These are phyloP conservation scores for Clavispora vitiphila DNA, from an alignment of 805 yeast species.

Conservation along the genomic window DNA sequence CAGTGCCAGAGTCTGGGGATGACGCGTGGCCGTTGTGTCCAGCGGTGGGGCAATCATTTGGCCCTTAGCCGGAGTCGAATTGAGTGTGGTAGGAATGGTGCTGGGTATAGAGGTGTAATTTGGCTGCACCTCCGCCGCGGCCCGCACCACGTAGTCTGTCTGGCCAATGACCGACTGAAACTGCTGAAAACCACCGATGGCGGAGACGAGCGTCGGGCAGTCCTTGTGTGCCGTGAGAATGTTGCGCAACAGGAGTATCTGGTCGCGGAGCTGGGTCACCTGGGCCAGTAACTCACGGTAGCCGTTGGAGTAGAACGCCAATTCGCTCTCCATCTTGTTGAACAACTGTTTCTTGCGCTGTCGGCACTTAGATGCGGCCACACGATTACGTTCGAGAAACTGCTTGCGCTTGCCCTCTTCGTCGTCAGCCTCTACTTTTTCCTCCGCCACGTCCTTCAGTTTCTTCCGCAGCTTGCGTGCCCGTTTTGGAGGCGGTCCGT, in stretches of 20 bases:
- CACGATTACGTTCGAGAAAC: slow-evolving; percentile 83
- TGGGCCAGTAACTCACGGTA: slow-evolving; percentile 62
- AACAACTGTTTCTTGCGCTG: slow-evolving; percentile 89
- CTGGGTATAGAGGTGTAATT: slow-evolving; percentile 30
- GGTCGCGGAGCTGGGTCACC: slow-evolving; percentile 54
- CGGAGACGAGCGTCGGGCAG: slow-evolving; percentile 36
- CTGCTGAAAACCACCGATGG: slow-evolving; percentile 44
- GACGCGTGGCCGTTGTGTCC: no score
- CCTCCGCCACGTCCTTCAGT: background rate
- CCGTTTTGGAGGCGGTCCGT: background rate
- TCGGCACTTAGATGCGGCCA: slow-evolving; percentile 94
- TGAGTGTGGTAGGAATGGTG: slow-evolving; percentile 36
- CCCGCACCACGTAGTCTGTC: slow-evolving; percentile 24
- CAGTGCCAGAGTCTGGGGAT: slow-evolving; percentile 2
- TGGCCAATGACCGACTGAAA: slow-evolving; percentile 39
- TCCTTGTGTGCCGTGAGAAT: slow-evolving; percentile 48
- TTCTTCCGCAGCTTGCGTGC: background rate
- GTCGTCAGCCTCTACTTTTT: background rate
- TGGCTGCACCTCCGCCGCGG: slow-evolving; percentile 18
- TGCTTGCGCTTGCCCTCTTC: slow-evolving; percentile 55
- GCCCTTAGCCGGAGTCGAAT: slow-evolving; percentile 6
- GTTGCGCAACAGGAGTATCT: slow-evolving; percentile 45
- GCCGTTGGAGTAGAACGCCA: slow-evolving; percentile 63
- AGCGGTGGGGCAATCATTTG: background rate
- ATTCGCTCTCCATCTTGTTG: slow-evolving; percentile 74